These are phyloP conservation scores for Chrysosporium keratinophilum DNA, from an alignment of 2,329 filamentous ascomycete species.

Conservation along the genomic window DNA sequence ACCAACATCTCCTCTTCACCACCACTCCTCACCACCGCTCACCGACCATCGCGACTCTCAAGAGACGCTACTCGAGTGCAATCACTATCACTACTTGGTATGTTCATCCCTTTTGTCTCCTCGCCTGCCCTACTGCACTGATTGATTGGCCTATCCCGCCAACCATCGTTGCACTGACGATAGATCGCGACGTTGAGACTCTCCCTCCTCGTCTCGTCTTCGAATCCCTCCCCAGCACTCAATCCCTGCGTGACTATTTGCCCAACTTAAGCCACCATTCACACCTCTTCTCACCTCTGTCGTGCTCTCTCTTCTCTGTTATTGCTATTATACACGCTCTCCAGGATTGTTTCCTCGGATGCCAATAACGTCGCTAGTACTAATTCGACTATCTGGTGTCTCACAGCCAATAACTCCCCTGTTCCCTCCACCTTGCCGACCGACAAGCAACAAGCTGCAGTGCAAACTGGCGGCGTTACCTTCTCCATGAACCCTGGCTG, in stretches of 20 bases:
- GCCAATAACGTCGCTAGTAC: background rate
- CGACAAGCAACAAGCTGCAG: background rate
- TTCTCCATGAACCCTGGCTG: conserved; percentile 1
- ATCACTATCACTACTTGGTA: too few species aligned
- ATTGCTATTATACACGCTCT: too few species aligned
- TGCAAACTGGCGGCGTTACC: conserved; percentile 6
- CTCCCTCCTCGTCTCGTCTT: background rate
- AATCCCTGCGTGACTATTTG: background rate
- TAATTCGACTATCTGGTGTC: background rate
- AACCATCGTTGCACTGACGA: too few species aligned
- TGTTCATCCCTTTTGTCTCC: too few species aligned
- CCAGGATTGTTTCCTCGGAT: background rate
- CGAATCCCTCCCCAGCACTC: background rate
- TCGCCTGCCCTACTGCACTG: too few species aligned
- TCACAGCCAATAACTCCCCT: conserved; percentile 3
- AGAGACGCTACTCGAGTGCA: too few species aligned
- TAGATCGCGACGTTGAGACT: too few species aligned
- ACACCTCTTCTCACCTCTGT: background rate
- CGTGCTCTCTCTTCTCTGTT: background rate
- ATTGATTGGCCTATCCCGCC: too few species aligned
- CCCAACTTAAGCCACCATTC: background rate
- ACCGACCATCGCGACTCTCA: too few species aligned
- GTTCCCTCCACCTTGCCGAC: background rate
- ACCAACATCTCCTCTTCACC: too few species aligned
- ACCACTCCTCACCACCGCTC: too few species aligned